Conservation (phyloP, 2,329 filamentous ascomycete species). For the Aspergillus quadrilineatus region DNA sequence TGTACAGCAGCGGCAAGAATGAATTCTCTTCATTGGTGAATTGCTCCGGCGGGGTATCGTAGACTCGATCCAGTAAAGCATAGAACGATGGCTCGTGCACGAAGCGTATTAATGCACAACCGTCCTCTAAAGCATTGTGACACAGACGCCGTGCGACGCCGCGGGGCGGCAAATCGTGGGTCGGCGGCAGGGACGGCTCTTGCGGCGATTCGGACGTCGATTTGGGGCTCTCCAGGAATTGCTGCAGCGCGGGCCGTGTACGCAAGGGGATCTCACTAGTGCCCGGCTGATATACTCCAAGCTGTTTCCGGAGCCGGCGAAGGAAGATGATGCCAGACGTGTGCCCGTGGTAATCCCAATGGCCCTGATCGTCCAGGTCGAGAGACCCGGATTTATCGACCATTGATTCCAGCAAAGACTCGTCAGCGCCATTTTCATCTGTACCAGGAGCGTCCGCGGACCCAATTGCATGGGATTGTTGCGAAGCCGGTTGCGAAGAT, state of each 20-base stretch:
- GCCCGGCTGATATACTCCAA: conserved; percentile 71
- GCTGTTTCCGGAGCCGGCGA: conserved; percentile 80
- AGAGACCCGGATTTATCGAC: conserved; percentile 88
- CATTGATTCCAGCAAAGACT: conserved; percentile 85
- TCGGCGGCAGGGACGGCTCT: conserved; percentile 53
- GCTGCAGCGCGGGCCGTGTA: conserved; percentile 52
- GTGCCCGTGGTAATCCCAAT: conserved; percentile 93
- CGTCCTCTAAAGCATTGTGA: conserved; percentile 61
- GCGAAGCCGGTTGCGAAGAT: conserved; percentile 7
- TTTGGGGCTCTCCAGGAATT: conserved; percentile 69
- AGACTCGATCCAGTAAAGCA: conserved; percentile 72
- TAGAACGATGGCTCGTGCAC: conserved; percentile 82
- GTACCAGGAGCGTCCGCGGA: conserved; percentile 22
- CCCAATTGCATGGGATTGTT: conserved; percentile 20
- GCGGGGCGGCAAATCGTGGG: conserved; percentile 68
- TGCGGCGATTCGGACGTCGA: conserved; percentile 64
- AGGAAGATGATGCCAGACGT: conserved; percentile 91
- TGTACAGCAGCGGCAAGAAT: conserved; percentile 69
- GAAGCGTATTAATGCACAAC: conserved; percentile 65
- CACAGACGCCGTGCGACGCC: conserved; percentile 58
- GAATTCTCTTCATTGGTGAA: conserved; percentile 64
- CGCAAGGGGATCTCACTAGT: conserved; percentile 56
- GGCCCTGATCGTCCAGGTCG: conserved; percentile 84
- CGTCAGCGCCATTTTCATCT: conserved; percentile 53
- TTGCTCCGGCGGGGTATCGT: conserved; percentile 64